Percentiles rank a stretch among this genome's conserved stretches.
These are phyloP conservation scores for Blastomyces silverae DNA, from an alignment of 2,329 filamentous ascomycete genomes.

Conservation along the genomic window DNA sequence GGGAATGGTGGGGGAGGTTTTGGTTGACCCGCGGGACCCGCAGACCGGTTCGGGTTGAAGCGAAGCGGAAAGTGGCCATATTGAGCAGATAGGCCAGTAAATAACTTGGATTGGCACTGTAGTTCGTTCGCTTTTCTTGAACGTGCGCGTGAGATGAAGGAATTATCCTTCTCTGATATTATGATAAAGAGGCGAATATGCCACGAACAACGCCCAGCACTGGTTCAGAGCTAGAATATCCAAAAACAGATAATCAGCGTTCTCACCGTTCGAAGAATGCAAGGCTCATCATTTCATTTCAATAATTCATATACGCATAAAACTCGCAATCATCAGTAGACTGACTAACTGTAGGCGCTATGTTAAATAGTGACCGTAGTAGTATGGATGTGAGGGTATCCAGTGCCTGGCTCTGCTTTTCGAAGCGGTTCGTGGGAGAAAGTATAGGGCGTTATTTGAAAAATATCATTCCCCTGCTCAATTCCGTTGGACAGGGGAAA, in stretches of 20 bases:
- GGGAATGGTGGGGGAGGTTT: not conserved
- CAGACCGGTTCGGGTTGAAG: not conserved
- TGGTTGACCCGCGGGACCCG: not conserved
- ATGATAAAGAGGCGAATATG: not conserved
- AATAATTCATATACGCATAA: not conserved
- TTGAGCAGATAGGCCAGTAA: not conserved
- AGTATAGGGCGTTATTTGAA: not conserved
- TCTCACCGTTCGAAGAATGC: not conserved
- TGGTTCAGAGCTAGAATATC: not conserved
- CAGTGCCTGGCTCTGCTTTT: not conserved
- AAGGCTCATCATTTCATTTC: not conserved
- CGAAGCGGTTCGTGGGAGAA: not conserved
- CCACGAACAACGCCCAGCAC: not conserved
- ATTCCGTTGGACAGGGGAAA: not conserved
- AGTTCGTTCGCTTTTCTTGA: not conserved
- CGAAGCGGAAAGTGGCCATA: constrained; percentile 4
- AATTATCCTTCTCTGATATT: not conserved
- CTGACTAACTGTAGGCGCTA: not conserved
- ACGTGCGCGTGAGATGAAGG: not conserved
- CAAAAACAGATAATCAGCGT: not conserved
- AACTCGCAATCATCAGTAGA: not conserved
- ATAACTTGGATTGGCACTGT: not conserved
- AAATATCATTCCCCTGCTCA: not conserved
- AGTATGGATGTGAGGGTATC: not conserved
- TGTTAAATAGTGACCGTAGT: not conserved